These are phyloP conservation scores for Annulohypoxylon truncatum DNA, from an alignment of 2,329 filamentous ascomycete species.

Conservation along the genomic window DNA sequence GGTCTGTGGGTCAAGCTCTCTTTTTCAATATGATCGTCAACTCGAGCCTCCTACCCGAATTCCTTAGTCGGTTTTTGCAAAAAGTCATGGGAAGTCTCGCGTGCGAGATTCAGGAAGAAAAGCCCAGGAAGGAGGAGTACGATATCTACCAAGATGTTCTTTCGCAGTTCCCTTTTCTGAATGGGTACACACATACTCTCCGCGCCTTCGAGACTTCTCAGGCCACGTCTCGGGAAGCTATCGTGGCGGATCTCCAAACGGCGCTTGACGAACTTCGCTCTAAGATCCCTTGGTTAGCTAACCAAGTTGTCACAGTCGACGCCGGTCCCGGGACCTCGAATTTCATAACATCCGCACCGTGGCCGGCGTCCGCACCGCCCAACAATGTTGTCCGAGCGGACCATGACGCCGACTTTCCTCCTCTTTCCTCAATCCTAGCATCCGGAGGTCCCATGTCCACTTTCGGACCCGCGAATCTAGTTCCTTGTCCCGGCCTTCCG, in stretches of 20 bases:
- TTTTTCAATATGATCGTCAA: conserved; percentile 1
- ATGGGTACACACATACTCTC: not conserved
- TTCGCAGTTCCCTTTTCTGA: conserved; percentile 2
- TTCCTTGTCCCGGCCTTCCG: not conserved
- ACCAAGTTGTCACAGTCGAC: conserved; percentile 28
- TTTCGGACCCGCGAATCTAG: not conserved
- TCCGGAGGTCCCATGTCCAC: not conserved
- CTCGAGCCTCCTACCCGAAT: not conserved
- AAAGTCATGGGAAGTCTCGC: conserved; percentile 3
- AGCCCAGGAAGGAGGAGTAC: not conserved
- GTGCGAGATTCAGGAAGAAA: not conserved
- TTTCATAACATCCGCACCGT: conserved; percentile 36
- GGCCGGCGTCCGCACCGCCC: conserved; percentile 8
- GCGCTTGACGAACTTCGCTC: not conserved
- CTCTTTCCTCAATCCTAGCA: not conserved
- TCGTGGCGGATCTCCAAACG: not conserved
- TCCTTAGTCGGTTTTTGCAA: not conserved
- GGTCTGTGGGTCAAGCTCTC: not conserved
- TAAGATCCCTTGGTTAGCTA: conserved; percentile 46
- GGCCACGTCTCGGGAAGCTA: not conserved
- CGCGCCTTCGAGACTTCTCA: not conserved
- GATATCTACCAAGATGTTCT: conserved; percentile 1
- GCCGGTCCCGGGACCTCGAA: conserved; percentile 14
- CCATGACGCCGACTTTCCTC: not conserved
- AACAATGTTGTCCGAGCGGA: not conserved